phyloP scores from a whole-genome alignment of 2,329 filamentous ascomycete species.

The Phaeophleospora eucalypticola region DNA sequence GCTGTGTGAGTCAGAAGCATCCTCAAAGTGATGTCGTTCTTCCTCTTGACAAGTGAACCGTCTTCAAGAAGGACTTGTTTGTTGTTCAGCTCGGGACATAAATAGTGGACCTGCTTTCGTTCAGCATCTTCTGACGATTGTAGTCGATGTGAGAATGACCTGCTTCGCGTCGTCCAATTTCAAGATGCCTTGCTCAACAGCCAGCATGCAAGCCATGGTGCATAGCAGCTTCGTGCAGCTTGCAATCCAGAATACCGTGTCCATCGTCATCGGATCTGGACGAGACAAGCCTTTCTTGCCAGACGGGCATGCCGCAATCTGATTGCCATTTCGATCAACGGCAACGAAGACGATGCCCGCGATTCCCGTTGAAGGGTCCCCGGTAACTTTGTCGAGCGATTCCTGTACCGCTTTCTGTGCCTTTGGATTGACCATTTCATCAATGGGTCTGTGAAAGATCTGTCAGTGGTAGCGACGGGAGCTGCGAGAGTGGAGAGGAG shows the following conservation, averaged over 20 bases:
- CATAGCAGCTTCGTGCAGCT: constrained; percentile 47
- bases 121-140: too few species aligned
- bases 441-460: too few species aligned
- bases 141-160: background rate
- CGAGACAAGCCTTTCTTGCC: constrained; percentile 38
- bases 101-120: constrained; percentile 27
- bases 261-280: constrained; percentile 52
- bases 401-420: constrained; percentile 35
- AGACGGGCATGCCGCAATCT: constrained; percentile 40
- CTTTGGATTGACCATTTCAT: constrained; percentile 25
- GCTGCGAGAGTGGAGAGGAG: too few species aligned
- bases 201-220: constrained; percentile 46
- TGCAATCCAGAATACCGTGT: constrained; percentile 56
- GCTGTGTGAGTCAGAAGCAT: constrained; percentile 51
- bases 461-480: too few species aligned
- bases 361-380: constrained; percentile 31
- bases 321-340: constrained; percentile 42
- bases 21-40: constrained; percentile 46
- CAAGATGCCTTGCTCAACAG: constrained; percentile 42
- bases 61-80: constrained; percentile 40
- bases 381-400: constrained; percentile 33
- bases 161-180: constrained; percentile 40
- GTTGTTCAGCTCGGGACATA: constrained; percentile 42
- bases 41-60: constrained; percentile 39
- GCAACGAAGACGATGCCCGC: constrained; percentile 44